Conservation (phyloP, 2,329 filamentous ascomycete genomes). For the Trichoderma afroharzianum region DNA sequence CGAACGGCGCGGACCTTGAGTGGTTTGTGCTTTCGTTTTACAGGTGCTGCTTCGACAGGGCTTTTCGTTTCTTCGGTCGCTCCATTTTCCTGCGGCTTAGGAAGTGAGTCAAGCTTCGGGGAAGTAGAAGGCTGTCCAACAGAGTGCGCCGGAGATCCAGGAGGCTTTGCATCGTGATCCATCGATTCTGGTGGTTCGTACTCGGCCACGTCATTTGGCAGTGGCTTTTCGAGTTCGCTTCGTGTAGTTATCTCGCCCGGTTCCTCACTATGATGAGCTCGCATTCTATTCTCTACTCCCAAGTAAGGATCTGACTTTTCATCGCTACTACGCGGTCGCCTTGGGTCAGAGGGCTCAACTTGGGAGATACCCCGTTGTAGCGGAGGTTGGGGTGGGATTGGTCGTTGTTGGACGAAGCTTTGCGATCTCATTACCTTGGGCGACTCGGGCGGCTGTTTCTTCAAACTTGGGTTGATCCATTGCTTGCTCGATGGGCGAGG, state of each 20-base stretch:
- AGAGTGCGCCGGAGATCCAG: neutral
- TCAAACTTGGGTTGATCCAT: conserved; percentile 55
- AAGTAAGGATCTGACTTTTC: conserved; percentile 43
- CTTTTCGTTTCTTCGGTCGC: neutral
- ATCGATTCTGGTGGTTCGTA: conserved; percentile 19
- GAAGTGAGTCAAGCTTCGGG: neutral
- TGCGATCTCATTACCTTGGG: conserved; percentile 50
- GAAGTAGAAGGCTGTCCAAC: neutral
- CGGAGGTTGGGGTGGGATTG: conserved; percentile 30
- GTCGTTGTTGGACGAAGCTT: conserved; percentile 44
- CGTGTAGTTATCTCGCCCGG: conserved; percentile 45
- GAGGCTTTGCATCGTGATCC: neutral
- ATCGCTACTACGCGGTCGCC: conserved; percentile 52
- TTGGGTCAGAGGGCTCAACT: conserved; percentile 38
- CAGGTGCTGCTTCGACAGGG: neutral
- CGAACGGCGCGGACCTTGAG: conserved; percentile 33
- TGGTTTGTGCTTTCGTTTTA: conserved; percentile 27
- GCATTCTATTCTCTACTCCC: conserved; percentile 34
- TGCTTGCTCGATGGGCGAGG: conserved; percentile 54
- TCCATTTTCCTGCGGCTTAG: conserved; percentile 3
- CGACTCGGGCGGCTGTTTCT: conserved; percentile 48
- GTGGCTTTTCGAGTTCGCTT: conserved; percentile 37
- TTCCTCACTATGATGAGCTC: conserved; percentile 43
- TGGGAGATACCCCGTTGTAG: conserved; percentile 32
- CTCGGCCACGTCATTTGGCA: neutral